Evolutionary conservation across 768 basidiomycete genomes (phyloP), one percentile per base, ranked within the genome.

Genomic region (Lactarius psammicola): DNA sequence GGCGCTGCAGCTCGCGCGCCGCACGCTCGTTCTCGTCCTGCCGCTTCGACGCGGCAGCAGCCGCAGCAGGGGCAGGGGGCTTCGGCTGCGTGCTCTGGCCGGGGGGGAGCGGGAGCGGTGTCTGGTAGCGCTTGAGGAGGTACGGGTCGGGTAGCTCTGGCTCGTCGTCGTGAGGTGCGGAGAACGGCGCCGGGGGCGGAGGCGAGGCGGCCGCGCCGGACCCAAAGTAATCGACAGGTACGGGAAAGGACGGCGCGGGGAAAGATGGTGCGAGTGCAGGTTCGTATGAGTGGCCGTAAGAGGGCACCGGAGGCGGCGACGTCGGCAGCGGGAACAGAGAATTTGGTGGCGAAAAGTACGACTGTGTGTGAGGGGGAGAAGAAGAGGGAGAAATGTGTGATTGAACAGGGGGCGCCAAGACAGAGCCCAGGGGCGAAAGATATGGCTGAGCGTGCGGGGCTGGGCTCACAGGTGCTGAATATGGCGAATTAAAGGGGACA

Each of bases 71-170:
- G n/a, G 46, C 11, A 17, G 42, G 34, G 17, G 61, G 46, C 34
- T 9, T 23, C 18, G 63, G 57, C 38, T 18, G 42, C 44, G 34
- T 6, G 38, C 7, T 26, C 49, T 23, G 59, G 31, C 42, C 42
- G 13, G 62, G 13, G 15, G 85, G 86, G 10, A 86, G 77, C 4
- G 85, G 85, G 18, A 87, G 74, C 18, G 86, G 84, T 0, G 80
- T 76, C 54, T 80, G 78, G 72, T 87, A 87, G 23, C 85, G 81
- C 26, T 73, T 74, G 42, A 76, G 72, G 10, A 81, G 74, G 68
- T 82, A 79, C 31, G 81, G 79, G 68, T 82, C 82, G 2, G 77
- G 79, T 8, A 78, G 83, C 74, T 8, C 76, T 68, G 42, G 77
- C 74, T 26, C 77, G 69, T 34, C 72, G 68, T 6, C 11, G 5